Conservation (phyloP, 2,329 filamentous ascomycete genomes). For the Fusarium xyrophilum region DNA sequence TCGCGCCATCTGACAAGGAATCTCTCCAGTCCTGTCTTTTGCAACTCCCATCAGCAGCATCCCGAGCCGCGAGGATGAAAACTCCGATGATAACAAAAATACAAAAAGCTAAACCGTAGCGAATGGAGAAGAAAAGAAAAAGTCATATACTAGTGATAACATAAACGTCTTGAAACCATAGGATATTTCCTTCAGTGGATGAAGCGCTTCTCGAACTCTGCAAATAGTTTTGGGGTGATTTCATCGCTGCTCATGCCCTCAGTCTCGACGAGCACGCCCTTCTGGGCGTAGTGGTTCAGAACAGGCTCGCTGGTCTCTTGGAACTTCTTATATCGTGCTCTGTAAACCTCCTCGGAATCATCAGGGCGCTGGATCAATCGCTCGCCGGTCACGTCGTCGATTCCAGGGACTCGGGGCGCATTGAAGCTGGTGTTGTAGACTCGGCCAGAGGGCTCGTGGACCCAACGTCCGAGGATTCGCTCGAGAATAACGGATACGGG, state of each 20-base stretch:
- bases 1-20: slow-evolving; percentile 14
- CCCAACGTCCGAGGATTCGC: slow-evolving; percentile 90
- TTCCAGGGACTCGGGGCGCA: slow-evolving; percentile 77
- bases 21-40: slow-evolving; percentile 20
- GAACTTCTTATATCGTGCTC: slow-evolving; percentile 79
- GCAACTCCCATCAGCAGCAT: slow-evolving; percentile 35
- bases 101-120: slow-evolving; percentile 8
- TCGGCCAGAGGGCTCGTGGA: slow-evolving; percentile 87
- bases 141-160: slow-evolving; percentile 14
- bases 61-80: slow-evolving; percentile 32
- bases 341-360: slow-evolving; percentile 87
- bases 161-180: slow-evolving; percentile 15
- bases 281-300: slow-evolving; percentile 85
- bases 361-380: slow-evolving; percentile 81
- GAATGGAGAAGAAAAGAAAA: slow-evolving; percentile 15
- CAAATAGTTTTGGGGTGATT: slow-evolving; percentile 87
- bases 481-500: slow-evolving; percentile 86
- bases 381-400: slow-evolving; percentile 92
- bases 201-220: slow-evolving; percentile 83
- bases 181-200: slow-evolving; percentile 36
- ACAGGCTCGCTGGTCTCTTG: slow-evolving; percentile 85
- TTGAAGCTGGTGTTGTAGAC: slow-evolving; percentile 97
- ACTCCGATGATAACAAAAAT: slow-evolving; percentile 29
- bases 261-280: slow-evolving; percentile 85
- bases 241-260: slow-evolving; percentile 91